A percentile compares a stretch with the other conserved stretches of the same genome.
These are phyloP conservation scores for Sechiopsis laciniata DNA, from an alignment of 306 rosid genomes.

Conservation along the genomic window DNA sequence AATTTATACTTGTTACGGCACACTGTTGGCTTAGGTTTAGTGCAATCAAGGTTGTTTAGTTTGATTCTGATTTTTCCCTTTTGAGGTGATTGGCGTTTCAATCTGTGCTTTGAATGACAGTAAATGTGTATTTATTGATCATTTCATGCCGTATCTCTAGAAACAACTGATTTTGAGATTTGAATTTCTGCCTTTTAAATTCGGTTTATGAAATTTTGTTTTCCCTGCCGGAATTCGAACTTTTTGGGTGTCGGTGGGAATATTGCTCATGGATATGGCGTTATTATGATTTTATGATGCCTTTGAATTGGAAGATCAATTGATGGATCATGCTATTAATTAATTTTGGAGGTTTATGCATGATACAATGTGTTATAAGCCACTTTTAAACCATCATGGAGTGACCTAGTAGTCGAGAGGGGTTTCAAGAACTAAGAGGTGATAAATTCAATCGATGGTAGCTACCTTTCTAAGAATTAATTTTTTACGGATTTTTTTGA, in stretches of 20 bases:
- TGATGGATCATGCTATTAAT: not conserved
- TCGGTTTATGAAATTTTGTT: not conserved
- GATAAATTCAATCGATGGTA: too few species aligned
- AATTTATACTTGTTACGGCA: not conserved
- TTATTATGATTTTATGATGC: not conserved
- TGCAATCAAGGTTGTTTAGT: constrained; percentile 2
- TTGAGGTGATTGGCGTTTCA: constrained; percentile 6
- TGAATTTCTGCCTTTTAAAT: not conserved
- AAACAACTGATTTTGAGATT: not conserved
- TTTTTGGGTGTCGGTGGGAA: not conserved
- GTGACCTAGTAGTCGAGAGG: too few species aligned
- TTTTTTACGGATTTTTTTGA: too few species aligned
- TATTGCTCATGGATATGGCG: not conserved
- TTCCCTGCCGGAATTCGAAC: not conserved
- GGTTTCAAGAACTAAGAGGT: too few species aligned
- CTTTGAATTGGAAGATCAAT: not conserved
- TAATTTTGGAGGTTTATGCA: not conserved
- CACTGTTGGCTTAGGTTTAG: constrained; percentile 17
- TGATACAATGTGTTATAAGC: not conserved
- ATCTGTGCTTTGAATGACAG: not conserved
- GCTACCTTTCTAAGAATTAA: too few species aligned
- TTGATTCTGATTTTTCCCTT: constrained; percentile 9
- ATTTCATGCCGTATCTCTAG: constrained; percentile 6
- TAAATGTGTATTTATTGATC: not conserved
- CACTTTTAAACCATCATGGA: not conserved